Base-by-base conservation (phyloP, 768 basidiomycete species). In the Sistotremastrum niveocremeum region DNA sequence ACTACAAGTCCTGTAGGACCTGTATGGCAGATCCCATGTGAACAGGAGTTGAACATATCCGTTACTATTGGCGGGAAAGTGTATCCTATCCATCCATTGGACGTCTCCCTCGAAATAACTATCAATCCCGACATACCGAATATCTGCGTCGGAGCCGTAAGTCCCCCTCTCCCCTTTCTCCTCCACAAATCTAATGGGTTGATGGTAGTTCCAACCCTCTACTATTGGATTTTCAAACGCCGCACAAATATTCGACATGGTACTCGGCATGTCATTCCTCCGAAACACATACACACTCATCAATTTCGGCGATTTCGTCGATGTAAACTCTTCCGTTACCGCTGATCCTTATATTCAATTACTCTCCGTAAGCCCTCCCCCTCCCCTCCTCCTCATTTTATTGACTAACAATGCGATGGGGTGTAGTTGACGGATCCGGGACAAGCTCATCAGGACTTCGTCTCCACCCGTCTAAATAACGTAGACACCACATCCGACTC, bases 181-280 rank as follows among this genome's bases (percentile, higher is more conserved):
- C 46, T n/a, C n/a, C n/a, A n/a, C n/a, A n/a, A n/a, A n/a, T n/a
- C n/a, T n/a, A n/a, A n/a, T n/a, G n/a, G 46, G 1, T 30, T 38
- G 10, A 20, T 12, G 29, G 20, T 48, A 83, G 81, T 85, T 84
- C 64, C 83, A 84, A 52, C 81, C 82, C 5, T 72, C 76, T 38
- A 70, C 72, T 6, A 74, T 70, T 41, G 65, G 71, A 42, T 57
- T 61, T 37, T 67, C 67, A 37, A 65, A 70, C 31, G 66, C 59
- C 31, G 48, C 39, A 6, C 34, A 46, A 28, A 43, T 45, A 30
- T 84, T 69, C 50, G 81, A 84, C 54, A 70, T 79, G 57, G 71
- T 84, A 39, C 65, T 84, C 39, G 83, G 83, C 46, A 84, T 84
- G 79, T 69, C 74, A 6, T 84, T 83, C 63, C 60, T 83, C 46